Conservation (phyloP, 805 yeast genomes). For the Kodamaea neixiangensis region DNA sequence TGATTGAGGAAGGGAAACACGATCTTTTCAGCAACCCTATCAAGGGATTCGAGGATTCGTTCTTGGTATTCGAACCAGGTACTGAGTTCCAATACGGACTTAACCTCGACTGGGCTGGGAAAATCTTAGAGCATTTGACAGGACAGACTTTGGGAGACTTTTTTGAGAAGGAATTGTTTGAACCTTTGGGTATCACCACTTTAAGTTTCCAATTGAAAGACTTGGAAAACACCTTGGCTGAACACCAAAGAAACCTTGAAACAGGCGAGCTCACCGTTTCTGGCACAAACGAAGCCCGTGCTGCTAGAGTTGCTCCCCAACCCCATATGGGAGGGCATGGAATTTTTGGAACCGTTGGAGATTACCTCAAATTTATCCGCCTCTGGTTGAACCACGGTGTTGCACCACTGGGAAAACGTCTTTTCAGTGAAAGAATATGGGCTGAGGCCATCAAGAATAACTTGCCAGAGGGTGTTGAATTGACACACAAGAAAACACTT, state of each 20-base stretch:
- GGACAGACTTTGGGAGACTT: conserved; percentile 37
- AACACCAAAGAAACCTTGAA: background rate
- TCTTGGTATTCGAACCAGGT: conserved; percentile 35
- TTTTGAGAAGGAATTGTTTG: conserved; percentile 31
- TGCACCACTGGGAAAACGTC: conserved; percentile 29
- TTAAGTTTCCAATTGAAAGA: background rate
- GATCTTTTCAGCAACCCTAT: background rate
- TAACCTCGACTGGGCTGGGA: conserved; percentile 40
- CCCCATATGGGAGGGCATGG: conserved; percentile 44
- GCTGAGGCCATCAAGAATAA: conserved; percentile 1
- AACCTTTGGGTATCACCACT: conserved; percentile 23
- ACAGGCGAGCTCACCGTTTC: background rate
- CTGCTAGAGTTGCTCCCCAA: background rate
- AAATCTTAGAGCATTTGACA: conserved; percentile 32
- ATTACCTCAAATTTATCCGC: conserved; percentile 39
- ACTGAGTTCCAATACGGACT: conserved; percentile 39
- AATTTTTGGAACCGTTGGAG: conserved; percentile 36
- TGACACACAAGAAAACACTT: conserved; percentile 21
- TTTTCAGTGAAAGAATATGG: background rate
- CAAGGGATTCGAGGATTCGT: conserved; percentile 3
- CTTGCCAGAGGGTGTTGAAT: conserved; percentile 10
- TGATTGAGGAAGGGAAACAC: background rate
- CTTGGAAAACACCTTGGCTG: background rate
- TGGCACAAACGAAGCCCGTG: background rate
- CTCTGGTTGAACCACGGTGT: conserved; percentile 42